Conservation (phyloP, 108 stramenopile genomes). For the Cyclotella sp. region DNA sequence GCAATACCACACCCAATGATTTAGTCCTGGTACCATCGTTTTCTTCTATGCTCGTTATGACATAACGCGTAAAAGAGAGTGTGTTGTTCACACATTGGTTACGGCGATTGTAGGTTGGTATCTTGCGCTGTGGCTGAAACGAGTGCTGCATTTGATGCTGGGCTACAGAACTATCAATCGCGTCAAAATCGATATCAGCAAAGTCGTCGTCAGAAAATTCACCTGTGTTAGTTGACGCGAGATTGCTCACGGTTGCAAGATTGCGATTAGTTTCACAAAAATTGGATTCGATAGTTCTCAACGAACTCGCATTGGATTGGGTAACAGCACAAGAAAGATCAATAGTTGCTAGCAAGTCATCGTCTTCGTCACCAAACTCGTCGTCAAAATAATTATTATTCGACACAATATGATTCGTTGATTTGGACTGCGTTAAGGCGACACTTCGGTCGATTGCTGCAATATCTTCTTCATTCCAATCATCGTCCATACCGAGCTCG, state of each 20-base stretch:
- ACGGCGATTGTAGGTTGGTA: conserved; percentile 42
- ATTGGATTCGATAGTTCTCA: neutral
- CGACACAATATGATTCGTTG: neutral
- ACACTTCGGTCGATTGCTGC: conserved; percentile 53
- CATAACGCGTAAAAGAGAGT: conserved; percentile 77
- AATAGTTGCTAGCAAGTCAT: conserved; percentile 53
- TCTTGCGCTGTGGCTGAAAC: conserved; percentile 9
- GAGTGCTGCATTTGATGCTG: conserved; percentile 31
- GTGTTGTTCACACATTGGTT: conserved; percentile 9
- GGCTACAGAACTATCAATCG: conserved; percentile 48
- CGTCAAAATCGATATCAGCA: conserved; percentile 67
- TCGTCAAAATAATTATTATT: neutral
- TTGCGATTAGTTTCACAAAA: neutral
- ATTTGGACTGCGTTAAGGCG: conserved; percentile 19
- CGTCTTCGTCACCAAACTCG: conserved; percentile 46
- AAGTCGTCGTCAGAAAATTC: conserved; percentile 46
- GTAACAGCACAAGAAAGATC: conserved; percentile 46
- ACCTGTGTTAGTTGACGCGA: neutral
- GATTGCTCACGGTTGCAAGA: conserved; percentile 4
- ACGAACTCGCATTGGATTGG: conserved; percentile 10
- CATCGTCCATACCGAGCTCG: conserved; percentile 19
- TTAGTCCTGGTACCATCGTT: conserved; percentile 62
- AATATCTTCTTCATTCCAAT: conserved; percentile 56
- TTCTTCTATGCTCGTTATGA: conserved; percentile 57
- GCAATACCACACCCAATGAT: conserved; percentile 61